phyloP scores from a whole-genome alignment of 176 grass and related monocot genomes.

The Puya raimondii region DNA sequence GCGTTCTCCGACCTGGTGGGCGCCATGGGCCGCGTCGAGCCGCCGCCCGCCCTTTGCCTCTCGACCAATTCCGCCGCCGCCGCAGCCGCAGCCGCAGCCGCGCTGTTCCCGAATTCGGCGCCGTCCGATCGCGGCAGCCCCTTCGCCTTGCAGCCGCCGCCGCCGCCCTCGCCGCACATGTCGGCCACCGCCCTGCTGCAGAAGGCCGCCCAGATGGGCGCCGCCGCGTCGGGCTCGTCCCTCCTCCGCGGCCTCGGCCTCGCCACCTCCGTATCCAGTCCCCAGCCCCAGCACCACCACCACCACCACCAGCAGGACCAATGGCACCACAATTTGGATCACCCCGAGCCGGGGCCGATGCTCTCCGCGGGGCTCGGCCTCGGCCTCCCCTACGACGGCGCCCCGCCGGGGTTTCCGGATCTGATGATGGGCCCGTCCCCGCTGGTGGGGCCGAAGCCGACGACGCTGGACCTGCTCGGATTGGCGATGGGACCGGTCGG shows the following conservation, averaged over 20 bases:
- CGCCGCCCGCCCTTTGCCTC: conserved; percentile 64
- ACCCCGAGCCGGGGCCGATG: conserved; percentile 26
- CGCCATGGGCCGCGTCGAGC: conserved; percentile 18
- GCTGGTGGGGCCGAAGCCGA: conserved; percentile 60
- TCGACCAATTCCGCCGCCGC: conserved; percentile 24
- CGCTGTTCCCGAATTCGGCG: conserved; percentile 32
- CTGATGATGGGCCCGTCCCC: conserved; percentile 72
- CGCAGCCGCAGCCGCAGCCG: not conserved
- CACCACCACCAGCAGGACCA: too few species aligned
- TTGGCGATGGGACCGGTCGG: conserved; percentile 62
- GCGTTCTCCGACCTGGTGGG: conserved; percentile 17
- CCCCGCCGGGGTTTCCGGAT: conserved; percentile 32
- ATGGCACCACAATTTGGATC: conserved; percentile 46
- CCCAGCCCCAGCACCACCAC: conserved; percentile 41
- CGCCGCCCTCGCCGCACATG: conserved; percentile 65
- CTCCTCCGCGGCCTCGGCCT: conserved; percentile 72
- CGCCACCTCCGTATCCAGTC: conserved; percentile 15
- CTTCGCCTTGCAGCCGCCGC: not conserved
- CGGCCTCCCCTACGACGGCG: conserved; percentile 48
- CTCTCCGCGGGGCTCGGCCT: conserved; percentile 75
- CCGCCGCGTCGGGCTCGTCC: conserved; percentile 50
- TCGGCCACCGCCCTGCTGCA: conserved; percentile 86
- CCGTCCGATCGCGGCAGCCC: conserved; percentile 21
- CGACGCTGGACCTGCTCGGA: conserved; percentile 76
- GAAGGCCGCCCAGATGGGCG: conserved; percentile 92